These are phyloP conservation scores for Tuber brumale DNA, from an alignment of 495 filamentous ascomycete species.

Conservation along the genomic window DNA sequence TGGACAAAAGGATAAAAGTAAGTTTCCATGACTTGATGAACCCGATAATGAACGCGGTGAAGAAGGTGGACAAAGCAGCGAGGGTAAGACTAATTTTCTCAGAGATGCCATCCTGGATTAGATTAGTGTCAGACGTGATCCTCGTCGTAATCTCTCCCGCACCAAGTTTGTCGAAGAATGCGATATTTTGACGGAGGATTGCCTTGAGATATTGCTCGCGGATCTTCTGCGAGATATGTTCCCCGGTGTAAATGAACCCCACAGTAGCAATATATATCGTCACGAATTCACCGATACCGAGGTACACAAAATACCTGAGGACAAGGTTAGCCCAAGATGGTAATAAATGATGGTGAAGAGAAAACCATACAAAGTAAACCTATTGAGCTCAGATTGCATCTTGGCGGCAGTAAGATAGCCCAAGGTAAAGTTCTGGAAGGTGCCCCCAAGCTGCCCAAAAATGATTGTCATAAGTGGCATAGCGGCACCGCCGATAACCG, in stretches of 20 bases:
- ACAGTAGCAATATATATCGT: constrained; percentile 75
- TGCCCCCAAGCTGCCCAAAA: constrained; percentile 56
- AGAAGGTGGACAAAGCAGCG: constrained; percentile 66
- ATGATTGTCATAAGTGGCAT: constrained; percentile 79
- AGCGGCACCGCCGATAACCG: constrained; percentile 72
- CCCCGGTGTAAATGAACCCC: constrained; percentile 89
- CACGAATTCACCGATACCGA: constrained; percentile 78
- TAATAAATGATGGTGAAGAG: not conserved
- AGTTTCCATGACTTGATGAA: constrained; percentile 81
- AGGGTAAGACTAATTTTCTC: constrained; percentile 77
- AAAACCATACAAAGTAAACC: constrained; percentile 53
- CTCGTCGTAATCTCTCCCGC: constrained; percentile 89
- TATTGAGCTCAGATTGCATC: constrained; percentile 57
- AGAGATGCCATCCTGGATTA: constrained; percentile 81
- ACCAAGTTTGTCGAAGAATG: constrained; percentile 84
- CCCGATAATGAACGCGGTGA: constrained; percentile 82
- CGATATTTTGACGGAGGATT: constrained; percentile 84
- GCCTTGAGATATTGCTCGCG: constrained; percentile 75
- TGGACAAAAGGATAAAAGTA: constrained; percentile 73
- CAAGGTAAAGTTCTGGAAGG: constrained; percentile 60
- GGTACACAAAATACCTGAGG: constrained; percentile 70
- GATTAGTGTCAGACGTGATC: constrained; percentile 83
- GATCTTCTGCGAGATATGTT: constrained; percentile 79
- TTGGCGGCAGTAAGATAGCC: constrained; percentile 46
- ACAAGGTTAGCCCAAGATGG: constrained; percentile 9